phyloP scores from a whole-genome alignment of 371 early-diverging fungal species.

The Sporodiniella umbellata region DNA sequence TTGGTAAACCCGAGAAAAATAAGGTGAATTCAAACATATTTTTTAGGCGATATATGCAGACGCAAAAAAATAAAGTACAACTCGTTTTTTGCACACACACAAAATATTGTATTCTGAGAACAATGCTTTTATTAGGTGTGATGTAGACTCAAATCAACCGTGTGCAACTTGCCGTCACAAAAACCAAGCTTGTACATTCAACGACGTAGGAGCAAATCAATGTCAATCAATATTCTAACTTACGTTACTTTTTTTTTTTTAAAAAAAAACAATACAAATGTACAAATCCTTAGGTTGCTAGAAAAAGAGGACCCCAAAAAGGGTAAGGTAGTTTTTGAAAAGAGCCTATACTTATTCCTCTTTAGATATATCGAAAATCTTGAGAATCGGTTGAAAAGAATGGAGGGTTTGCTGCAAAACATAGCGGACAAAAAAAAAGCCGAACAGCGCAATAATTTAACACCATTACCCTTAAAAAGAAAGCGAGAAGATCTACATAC shows the following conservation, averaged over 20 bases:
- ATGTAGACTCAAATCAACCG: slow-evolving; percentile 32
- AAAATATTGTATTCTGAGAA: too few species aligned
- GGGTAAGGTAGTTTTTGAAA: slow-evolving; percentile 26
- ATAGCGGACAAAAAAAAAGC: not conserved
- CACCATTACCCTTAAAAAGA: too few species aligned
- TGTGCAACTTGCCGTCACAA: slow-evolving; percentile 43
- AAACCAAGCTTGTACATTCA: slow-evolving; percentile 44
- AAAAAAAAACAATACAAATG: too few species aligned
- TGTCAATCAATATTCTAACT: too few species aligned
- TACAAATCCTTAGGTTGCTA: slow-evolving; percentile 21
- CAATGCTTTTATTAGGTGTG: slow-evolving; percentile 38
- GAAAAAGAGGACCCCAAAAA: slow-evolving; percentile 50
- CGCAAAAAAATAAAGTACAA: slow-evolving; percentile 49
- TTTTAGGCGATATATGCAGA: slow-evolving; percentile 43
- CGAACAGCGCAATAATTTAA: too few species aligned
- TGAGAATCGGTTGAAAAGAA: slow-evolving; percentile 34
- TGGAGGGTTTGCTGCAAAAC: slow-evolving; percentile 32
- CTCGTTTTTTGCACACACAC: too few species aligned
- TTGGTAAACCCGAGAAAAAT: not conserved
- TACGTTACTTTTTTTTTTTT: too few species aligned
- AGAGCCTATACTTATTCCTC: not conserved
- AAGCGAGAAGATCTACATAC: not conserved
- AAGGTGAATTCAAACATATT: not conserved
- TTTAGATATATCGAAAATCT: slow-evolving; percentile 41
- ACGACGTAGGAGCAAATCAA: slow-evolving; percentile 45